Base-by-base conservation (phyloP, 176 grass and related monocot species). In the Dendrocalamus sinicus region DNA sequence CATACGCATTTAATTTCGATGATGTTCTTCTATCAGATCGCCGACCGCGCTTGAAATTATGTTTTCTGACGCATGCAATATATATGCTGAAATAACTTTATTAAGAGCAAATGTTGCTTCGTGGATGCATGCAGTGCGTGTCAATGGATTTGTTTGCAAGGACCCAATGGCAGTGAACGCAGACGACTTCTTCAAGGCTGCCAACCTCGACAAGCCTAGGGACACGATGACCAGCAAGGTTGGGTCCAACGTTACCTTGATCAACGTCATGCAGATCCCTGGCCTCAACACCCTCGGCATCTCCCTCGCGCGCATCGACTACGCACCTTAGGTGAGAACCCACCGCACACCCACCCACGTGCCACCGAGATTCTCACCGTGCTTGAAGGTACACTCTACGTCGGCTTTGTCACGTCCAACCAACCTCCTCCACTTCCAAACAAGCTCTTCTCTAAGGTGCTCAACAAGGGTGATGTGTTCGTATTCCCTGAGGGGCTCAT, bases 231-330 rank as follows among this genome's bases (percentile, higher is more conserved):
- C 10, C 3, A 20, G 10, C 57, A 86, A 86, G 9, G 9, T 80
- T 20, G 67, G 76, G 2, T 86, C 84, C 1, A 80, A 72, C 3
- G 67, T 86, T 6, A 86, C 84, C 22, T 22, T 63, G 13, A 40
- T 80, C 30, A 86, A 72, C 12, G 44, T 64, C 20, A 52, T 73
- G 66, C 5, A 23, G 28, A 24, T 86, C 5, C 67, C 3, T 1
- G 84, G 76, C 3, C 84, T 86, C 9, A 86, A 86, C 67, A 86
- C 76, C 4, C 76, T 86, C 4, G 84, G 84, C 7, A 73, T 86
- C 76, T 86, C 84, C 0, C 2, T 80, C 1, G 76, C 84, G 4
- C 84, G 67, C 12, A 70, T 86, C 11, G 84, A 79, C 20, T 86
- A 61, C 1, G 54, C 66, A 9, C 84, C 0, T 14, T 23, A 3